Conservation (phyloP, 1,139 yeast genomes). For the Geotrichum aggregatum region DNA sequence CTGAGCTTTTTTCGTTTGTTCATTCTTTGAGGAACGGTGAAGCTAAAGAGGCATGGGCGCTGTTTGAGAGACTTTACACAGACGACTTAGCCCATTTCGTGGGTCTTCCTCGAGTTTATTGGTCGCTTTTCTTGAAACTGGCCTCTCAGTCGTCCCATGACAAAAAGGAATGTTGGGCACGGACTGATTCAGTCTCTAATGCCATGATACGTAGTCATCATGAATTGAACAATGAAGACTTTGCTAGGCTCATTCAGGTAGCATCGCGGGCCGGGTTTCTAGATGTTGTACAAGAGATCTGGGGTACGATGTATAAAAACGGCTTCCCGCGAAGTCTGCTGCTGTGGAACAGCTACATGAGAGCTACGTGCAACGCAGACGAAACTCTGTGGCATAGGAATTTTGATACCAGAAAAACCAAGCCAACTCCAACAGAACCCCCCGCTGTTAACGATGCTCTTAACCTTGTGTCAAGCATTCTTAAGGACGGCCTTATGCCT, state of each 20-base stretch:
- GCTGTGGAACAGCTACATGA: constrained; percentile 39
- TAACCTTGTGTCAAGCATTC: constrained; percentile 31
- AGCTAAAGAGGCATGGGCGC: constrained; percentile 4
- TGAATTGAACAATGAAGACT: constrained; percentile 29
- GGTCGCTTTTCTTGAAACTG: constrained; percentile 17
- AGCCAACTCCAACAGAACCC: constrained; percentile 21
- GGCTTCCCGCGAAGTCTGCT: constrained; percentile 27
- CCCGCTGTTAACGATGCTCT: constrained; percentile 28
- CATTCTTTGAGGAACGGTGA: constrained; percentile 1
- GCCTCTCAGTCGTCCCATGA: not conserved
- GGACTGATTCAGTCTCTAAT: constrained; percentile 8
- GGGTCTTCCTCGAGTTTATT: constrained; percentile 15
- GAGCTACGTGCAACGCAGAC: constrained; percentile 35
- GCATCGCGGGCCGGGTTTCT: constrained; percentile 32
- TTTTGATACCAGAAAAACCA: constrained; percentile 16
- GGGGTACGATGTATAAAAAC: constrained; percentile 29
- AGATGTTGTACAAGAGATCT: constrained; percentile 28
- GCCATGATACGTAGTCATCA: constrained; percentile 27
- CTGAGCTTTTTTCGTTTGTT: not conserved
- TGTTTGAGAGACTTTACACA: constrained; percentile 5
- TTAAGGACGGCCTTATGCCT: constrained; percentile 30
- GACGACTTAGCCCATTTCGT: constrained; percentile 6
- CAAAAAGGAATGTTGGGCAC: constrained; percentile 3
- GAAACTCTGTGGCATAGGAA: constrained; percentile 31
- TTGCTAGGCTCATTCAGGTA: constrained; percentile 30